Evolutionary conservation across 768 basidiomycete species (phyloP).

Genomic region (Lactifluus subvellereus): DNA sequence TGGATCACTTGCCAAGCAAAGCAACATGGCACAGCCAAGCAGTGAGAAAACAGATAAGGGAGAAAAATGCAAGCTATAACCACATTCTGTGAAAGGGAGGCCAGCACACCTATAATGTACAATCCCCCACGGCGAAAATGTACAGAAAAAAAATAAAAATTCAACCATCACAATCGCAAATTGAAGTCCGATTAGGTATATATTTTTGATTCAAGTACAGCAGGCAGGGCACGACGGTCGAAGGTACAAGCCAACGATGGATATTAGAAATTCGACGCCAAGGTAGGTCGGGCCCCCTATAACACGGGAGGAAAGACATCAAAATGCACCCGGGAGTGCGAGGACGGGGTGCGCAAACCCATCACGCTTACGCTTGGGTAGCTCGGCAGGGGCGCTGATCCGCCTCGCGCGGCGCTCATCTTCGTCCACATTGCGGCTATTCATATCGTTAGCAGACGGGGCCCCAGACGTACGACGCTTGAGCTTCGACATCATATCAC

Average conservation of each 20-base stretch:
- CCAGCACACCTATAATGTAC: background rate
- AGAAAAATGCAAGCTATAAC: background rate
- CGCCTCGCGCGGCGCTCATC: constrained; percentile 37
- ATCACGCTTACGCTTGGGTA: constrained; percentile 42
- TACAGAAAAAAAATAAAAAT: background rate
- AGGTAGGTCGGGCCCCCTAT: background rate
- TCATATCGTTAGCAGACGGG: constrained; percentile 22
- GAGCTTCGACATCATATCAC: constrained; percentile 61
- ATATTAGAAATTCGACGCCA: background rate
- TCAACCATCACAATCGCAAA: background rate
- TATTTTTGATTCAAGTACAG: background rate
- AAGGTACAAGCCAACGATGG: background rate
- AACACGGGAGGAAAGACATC: constrained; percentile 19
- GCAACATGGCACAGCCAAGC: constrained; percentile 10
- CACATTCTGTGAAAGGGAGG: background rate
- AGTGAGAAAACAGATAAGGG: background rate
- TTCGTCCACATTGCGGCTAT: constrained; percentile 33
- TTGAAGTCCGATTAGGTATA: background rate
- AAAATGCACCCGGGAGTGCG: constrained; percentile 55
- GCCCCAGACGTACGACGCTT: constrained; percentile 42
- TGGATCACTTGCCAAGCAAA: constrained; percentile 2
- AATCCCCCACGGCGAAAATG: background rate
- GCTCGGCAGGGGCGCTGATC: constrained; percentile 59
- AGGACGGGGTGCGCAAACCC: constrained; percentile 59
- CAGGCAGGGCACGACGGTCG: background rate